Evolutionary conservation across 768 basidiomycete genomes (phyloP).

Genomic region (Floccularia luteovirens): DNA sequence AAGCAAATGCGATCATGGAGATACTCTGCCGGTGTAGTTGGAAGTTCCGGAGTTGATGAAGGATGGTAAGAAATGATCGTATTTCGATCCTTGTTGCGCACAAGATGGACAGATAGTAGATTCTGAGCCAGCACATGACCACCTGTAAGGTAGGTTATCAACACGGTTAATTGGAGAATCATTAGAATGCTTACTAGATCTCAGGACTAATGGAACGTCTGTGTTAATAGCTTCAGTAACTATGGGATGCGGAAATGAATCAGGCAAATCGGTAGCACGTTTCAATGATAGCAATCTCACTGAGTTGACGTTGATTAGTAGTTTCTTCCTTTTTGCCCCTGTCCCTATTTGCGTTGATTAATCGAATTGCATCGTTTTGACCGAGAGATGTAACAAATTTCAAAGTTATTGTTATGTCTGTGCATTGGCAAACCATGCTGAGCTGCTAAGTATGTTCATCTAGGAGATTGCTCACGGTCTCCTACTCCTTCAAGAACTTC

Average conservation of each 20-base stretch:
- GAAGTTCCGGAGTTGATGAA: constrained; percentile 21
- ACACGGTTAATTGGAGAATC: not conserved
- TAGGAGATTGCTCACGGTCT: constrained; percentile 30
- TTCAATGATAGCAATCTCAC: not conserved
- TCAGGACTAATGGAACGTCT: constrained; percentile 26
- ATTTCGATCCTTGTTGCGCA: constrained; percentile 33
- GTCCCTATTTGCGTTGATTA: not conserved
- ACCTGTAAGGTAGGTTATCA: constrained; percentile 9
- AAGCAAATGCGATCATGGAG: constrained; percentile 41
- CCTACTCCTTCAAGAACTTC: constrained; percentile 20
- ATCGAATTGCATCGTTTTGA: not conserved
- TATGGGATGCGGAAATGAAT: not conserved
- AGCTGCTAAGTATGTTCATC: not conserved
- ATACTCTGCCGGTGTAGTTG: constrained; percentile 31
- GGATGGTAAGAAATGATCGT: constrained; percentile 48
- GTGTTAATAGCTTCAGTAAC: constrained; percentile 26
- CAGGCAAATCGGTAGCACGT: not conserved
- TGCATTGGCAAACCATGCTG: not conserved
- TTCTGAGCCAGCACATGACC: constrained; percentile 32
- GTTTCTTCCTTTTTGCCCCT: not conserved
- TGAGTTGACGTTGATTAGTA: not conserved
- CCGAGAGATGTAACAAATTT: constrained; percentile 34
- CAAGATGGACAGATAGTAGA: constrained; percentile 39
- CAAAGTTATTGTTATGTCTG: constrained; percentile 44
- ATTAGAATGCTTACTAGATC: constrained; percentile 17